phyloP scores from a whole-genome alignment of 106 monocot genomes.

The Dendrobium officinale region DNA sequence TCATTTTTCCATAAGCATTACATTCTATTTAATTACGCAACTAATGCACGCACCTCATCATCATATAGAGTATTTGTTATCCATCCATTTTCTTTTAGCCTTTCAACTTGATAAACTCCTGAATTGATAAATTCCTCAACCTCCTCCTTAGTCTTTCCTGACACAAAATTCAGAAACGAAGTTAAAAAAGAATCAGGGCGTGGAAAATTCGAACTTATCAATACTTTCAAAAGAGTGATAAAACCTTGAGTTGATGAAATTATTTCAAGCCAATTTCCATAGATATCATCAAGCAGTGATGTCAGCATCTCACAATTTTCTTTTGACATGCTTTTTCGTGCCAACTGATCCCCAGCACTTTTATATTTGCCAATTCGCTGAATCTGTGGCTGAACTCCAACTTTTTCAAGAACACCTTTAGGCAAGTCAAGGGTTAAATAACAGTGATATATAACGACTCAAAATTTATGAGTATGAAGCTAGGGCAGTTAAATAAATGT shows the following conservation, averaged over 20 bases:
- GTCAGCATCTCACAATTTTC: conserved; percentile 91
- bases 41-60: conserved; percentile 64
- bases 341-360: conserved; percentile 77
- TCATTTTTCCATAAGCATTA: neutral
- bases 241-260: conserved; percentile 70
- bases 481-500: neutral
- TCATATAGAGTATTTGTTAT: conserved; percentile 83
- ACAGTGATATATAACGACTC: neutral
- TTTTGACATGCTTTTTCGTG: conserved; percentile 71
- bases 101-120: conserved; percentile 88
- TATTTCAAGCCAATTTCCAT: conserved; percentile 85
- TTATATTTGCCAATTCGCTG: conserved; percentile 87
- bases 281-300: conserved; percentile 75
- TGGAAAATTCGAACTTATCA: neutral
- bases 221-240: neutral
- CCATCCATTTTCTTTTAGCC: conserved; percentile 97
- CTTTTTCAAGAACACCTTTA: conserved; percentile 86
- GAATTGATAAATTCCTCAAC: conserved; percentile 71
- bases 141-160: conserved; percentile 75
- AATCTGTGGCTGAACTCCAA: conserved; percentile 82
- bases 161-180: conserved; percentile 15
- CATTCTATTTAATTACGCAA: neutral
- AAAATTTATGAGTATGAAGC: neutral
- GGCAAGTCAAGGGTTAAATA: neutral
- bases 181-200: neutral